Base-by-base conservation (phyloP, 1,139 yeast genomes). In the Martiniozyma asiatica region DNA sequence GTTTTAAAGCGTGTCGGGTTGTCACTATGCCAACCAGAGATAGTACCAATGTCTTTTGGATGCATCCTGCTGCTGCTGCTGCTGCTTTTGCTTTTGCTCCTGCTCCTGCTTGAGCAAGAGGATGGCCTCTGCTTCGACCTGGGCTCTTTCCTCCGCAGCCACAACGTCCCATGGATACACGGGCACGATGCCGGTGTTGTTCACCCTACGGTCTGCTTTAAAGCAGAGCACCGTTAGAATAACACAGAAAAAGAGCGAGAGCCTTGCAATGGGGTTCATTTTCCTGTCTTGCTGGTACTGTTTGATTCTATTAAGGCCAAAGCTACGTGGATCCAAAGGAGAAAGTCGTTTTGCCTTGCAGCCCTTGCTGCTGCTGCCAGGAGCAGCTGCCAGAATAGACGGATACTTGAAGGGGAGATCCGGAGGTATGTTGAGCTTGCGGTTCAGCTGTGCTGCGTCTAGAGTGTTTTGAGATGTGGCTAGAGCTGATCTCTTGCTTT, bases 331-430 rank as follows among this genome's bases (percentile, higher is more conserved):
- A 34, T 68, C 64, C 19, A 70, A 61, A 1, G 63, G 60, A 4
- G 51, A 46, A 3, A 53, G 40, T 27, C 34, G 41, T 3, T 48
- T 45, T 5, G 63, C 57, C 8, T 53, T 43, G 21, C n/a, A n/a
- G 59, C 58, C 4, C 58, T 43, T 4, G 33, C 39, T 1, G 57
- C 51, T 8, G 21, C 8, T 5, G 14, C n/a, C 13, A 25, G 28
- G 28, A 11, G 32, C 18, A 0, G 67, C 60, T 11, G 35, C 35
- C 6, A 51, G 31, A 12, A 56, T 39, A 3, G 65, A 51, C 2
- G 72, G 71, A 7, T 56, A 38, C n/a, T 46, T 47, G 41, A 73
- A 74, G 3, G 80, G 79, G 30, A 73, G 53, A 47, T 74, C 82
- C 27, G 51, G 58, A 2, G 76, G 74, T 6, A 37, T 35, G 11